Base-by-base conservation (phyloP, 1,139 yeast species). In the Pichia sp. region DNA sequence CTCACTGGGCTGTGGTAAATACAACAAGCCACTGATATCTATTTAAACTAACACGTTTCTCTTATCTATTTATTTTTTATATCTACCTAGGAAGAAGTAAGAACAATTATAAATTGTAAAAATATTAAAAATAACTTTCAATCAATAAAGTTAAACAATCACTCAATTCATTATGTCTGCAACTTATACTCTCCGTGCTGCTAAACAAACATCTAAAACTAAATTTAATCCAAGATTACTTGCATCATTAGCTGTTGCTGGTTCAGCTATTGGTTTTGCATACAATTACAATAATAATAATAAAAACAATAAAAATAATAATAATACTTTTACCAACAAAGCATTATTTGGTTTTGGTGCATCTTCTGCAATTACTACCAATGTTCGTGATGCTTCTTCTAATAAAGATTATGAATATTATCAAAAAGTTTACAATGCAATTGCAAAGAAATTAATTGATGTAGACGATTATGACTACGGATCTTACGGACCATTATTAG, bases 381-480 rank as follows among this genome's bases (percentile, higher is more conserved):
- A 57, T 45, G 58, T 57, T 3, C 55, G 62, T 37, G 64, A 61
- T 10, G 67, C 66, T 7, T 28, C 55, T 3, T 48, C 51, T 26
- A 39, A 55, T 58, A 61, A 75, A 57, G 59, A 68, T 6, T 66
- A 60, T 46, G 71, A 71, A 18, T 88, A 85, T 55, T 88, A 84
- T 68, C 95, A 87, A 66, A 66, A 79, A 33, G 80, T 90, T 39
- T 86, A 87, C 64, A 86, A 87, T 59, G 92, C 80, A 37, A 88
- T 90, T 66, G 88, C 92, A 6, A 66, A 72, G 45, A 83, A 86
- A 57, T 67, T 92, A 39, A 78, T 81, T 53, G 88, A 86, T 37
- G 81, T 83, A 50, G 94, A 81, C 59, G 95, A 86, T 54, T 76
- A 74, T 59, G 87, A 82, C 57, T 86, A 81, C 60, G 87, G 87